Evolutionary conservation across 2,329 filamentous ascomycete genomes (phyloP).

Genomic region (Thielaviopsis populi): DNA sequence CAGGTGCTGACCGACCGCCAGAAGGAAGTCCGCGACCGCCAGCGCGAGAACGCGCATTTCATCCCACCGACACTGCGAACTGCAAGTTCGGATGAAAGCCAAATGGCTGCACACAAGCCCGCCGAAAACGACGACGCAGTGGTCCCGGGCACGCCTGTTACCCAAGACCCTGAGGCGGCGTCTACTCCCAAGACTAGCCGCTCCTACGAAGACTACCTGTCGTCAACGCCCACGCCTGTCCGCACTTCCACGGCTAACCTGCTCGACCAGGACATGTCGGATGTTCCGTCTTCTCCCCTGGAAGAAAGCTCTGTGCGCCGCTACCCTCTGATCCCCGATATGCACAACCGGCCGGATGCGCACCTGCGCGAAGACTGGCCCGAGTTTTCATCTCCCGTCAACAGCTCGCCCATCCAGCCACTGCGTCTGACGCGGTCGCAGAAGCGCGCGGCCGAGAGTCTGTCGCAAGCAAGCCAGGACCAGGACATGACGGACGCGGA

Average conservation of each 20-base stretch:
- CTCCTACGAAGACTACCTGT: conserved; percentile 37
- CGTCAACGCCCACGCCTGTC: conserved; percentile 45
- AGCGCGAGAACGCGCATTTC: conserved; percentile 41
- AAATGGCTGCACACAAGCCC: neutral
- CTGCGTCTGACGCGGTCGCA: conserved; percentile 12
- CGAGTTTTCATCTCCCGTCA: conserved; percentile 38
- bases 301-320: conserved; percentile 29
- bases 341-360: conserved; percentile 30
- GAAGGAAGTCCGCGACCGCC: conserved; percentile 59
- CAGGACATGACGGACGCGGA: conserved; percentile 5
- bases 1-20: conserved; percentile 68
- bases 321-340: conserved; percentile 37
- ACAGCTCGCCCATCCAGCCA: conserved; percentile 30
- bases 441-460: neutral
- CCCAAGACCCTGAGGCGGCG: neutral
- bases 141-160: conserved; percentile 20
- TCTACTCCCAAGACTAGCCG: conserved; percentile 33
- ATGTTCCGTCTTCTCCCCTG: conserved; percentile 42
- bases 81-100: neutral
- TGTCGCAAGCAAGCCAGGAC: neutral
- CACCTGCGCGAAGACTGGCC: conserved; percentile 31
- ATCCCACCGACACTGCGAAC: conserved; percentile 5
- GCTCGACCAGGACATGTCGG: conserved; percentile 33
- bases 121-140: neutral
- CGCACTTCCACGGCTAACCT: conserved; percentile 22